These are phyloP conservation scores for Phaeolepiota aurea DNA, from an alignment of 768 basidiomycete genomes.

Conservation along the genomic window DNA sequence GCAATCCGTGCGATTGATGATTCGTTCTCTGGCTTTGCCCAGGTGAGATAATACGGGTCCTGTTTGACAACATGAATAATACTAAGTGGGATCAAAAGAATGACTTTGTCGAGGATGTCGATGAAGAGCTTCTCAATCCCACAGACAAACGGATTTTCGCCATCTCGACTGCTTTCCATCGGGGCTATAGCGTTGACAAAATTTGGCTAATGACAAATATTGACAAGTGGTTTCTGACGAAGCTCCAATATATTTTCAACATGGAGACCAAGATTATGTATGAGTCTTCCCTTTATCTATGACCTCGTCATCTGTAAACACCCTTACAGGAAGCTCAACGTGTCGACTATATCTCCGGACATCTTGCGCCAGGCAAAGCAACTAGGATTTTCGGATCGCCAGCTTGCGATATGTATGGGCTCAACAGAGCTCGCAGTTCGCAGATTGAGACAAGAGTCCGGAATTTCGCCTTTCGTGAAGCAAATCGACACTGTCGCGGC, in stretches of 20 bases:
- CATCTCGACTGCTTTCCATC: slow-evolving; percentile 88
- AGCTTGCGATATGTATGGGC: slow-evolving; percentile 73
- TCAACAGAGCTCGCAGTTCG: slow-evolving; percentile 94
- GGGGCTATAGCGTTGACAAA: slow-evolving; percentile 91
- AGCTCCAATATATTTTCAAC: slow-evolving; percentile 73
- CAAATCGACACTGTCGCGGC: slow-evolving; percentile 99
- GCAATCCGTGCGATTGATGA: slow-evolving; percentile 96
- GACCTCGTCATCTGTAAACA: neutral
- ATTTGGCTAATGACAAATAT: slow-evolving; percentile 98
- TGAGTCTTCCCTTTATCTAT: slow-evolving; percentile 18
- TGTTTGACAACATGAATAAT: neutral
- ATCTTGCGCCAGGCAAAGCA: slow-evolving; percentile 82
- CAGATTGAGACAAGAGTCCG: slow-evolving; percentile 75
- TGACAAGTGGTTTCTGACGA: slow-evolving; percentile 96
- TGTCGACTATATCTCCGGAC: slow-evolving; percentile 52
- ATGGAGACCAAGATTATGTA: slow-evolving; percentile 77
- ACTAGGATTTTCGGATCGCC: slow-evolving; percentile 91
- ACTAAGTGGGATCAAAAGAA: slow-evolving; percentile 56
- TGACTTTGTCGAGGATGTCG: slow-evolving; percentile 82
- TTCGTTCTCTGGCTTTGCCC: slow-evolving; percentile 86
- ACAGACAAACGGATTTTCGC: slow-evolving; percentile 98
- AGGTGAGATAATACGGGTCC: slow-evolving; percentile 40
- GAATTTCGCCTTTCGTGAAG: slow-evolving; percentile 88
- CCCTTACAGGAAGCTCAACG: slow-evolving; percentile 43
- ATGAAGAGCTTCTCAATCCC: slow-evolving; percentile 88